These are phyloP conservation scores for Cephalotrichum gorgonifer DNA, from an alignment of 2,329 filamentous ascomycete species.

Conservation along the genomic window DNA sequence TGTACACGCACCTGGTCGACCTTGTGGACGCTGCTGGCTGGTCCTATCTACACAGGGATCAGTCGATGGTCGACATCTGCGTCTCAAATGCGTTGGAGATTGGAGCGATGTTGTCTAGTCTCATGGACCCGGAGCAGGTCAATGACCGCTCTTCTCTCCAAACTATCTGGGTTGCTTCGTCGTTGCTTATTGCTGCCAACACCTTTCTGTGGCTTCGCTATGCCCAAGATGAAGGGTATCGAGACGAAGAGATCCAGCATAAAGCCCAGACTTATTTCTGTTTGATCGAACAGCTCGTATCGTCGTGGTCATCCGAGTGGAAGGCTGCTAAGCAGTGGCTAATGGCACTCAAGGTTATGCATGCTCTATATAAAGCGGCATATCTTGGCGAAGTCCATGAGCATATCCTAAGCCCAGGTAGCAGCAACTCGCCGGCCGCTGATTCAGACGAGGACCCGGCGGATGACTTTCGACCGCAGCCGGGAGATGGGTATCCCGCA, in stretches of 20 bases:
- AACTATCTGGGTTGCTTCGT: constrained; percentile 12
- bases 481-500: constrained; percentile 2
- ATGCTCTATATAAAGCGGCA: constrained; percentile 12
- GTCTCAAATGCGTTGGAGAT: constrained; percentile 11
- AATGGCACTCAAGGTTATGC: constrained; percentile 11
- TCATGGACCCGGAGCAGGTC: constrained; percentile 3
- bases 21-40: constrained; percentile 13
- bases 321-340: constrained; percentile 11
- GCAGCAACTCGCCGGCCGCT: neutral
- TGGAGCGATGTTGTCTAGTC: constrained; percentile 10
- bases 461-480: constrained; percentile 3
- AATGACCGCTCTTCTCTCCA: constrained; percentile 4
- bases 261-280: constrained; percentile 7
- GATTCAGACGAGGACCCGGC: neutral
- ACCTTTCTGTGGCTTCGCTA: constrained; percentile 12
- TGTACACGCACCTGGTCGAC: constrained; percentile 10
- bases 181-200: constrained; percentile 11
- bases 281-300: constrained; percentile 7
- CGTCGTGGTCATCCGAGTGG: constrained; percentile 9
- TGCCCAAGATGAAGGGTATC: constrained; percentile 8
- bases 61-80: constrained; percentile 9
- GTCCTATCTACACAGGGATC: constrained; percentile 12
- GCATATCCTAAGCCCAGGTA: neutral
- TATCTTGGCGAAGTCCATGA: constrained; percentile 11
- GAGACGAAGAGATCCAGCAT: neutral